These are phyloP conservation scores for Mucor velutinosus DNA, from an alignment of 371 early-diverging fungal species.

Conservation along the genomic window DNA sequence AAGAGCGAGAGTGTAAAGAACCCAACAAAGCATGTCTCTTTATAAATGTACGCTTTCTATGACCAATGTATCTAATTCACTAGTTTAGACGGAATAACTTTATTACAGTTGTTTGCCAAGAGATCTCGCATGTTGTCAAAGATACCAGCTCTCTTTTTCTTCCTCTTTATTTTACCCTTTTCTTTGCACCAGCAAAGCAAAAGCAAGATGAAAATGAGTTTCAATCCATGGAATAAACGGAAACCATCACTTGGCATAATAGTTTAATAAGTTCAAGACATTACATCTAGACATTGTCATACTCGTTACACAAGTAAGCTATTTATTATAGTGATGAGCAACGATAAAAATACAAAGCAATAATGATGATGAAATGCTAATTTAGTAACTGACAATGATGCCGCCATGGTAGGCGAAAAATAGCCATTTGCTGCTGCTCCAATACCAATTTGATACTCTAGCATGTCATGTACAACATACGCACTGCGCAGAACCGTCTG, in stretches of 20 bases:
- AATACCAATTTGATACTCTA: conserved; percentile 15
- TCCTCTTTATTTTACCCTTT: not conserved
- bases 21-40: not conserved
- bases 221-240: not conserved
- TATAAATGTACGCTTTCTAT: not conserved
- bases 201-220: not conserved
- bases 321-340: not conserved
- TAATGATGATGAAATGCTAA: not conserved
- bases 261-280: not conserved
- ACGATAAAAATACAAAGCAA: not conserved
- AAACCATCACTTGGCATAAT: not conserved
- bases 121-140: not conserved
- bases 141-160: not conserved
- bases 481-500: conserved; percentile 35
- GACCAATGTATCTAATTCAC: not conserved
- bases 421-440: conserved; percentile 23
- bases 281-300: not conserved
- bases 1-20: not conserved
- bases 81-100: not conserved
- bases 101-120: not conserved
- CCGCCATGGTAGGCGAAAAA: conserved; percentile 10
- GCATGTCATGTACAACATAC: conserved; percentile 39
- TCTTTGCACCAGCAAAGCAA: not conserved
- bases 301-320: not conserved
- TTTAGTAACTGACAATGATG: conserved; percentile 2